Conservation (phyloP, 371 early-diverging fungal genomes). For the Apophysomyces trapeziformis region DNA sequence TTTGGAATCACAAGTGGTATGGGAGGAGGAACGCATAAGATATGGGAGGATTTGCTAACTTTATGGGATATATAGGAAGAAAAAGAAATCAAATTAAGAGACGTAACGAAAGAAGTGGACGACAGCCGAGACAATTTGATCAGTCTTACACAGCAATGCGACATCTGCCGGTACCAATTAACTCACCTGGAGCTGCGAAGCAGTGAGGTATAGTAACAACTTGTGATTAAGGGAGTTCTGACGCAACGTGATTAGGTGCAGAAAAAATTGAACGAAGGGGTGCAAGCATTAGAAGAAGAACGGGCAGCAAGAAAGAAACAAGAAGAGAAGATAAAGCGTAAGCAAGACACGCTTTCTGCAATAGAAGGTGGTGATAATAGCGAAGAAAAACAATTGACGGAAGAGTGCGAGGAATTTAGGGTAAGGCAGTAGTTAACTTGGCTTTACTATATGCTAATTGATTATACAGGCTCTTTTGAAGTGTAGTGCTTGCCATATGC, state of each 20-base stretch:
- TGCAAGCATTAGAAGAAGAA: conserved; percentile 62
- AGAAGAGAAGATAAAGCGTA: conserved; percentile 60
- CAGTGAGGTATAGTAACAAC: conserved; percentile 23
- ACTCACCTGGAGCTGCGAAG: conserved; percentile 23
- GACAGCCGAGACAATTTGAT: conserved; percentile 48
- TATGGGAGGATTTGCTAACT: background rate
- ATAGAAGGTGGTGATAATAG: conserved; percentile 32
- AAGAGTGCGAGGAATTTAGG: conserved; percentile 46
- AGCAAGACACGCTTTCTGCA: conserved; percentile 37
- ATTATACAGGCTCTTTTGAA: conserved; percentile 76
- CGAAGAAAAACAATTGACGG: conserved; percentile 36
- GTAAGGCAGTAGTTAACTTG: conserved; percentile 24
- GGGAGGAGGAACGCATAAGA: background rate
- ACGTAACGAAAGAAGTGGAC: conserved; percentile 52
- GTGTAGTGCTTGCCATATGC: conserved; percentile 83
- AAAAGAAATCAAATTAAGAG: conserved; percentile 52
- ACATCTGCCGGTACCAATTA: conserved; percentile 22
- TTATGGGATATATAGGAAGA: conserved; percentile 12
- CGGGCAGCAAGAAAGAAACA: conserved; percentile 53
- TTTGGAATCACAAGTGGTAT: conserved; percentile 38
- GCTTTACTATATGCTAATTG: conserved; percentile 9
- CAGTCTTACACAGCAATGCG: conserved; percentile 47
- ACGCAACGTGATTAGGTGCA: conserved; percentile 38
- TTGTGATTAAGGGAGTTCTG: conserved; percentile 18
- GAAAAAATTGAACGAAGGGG: conserved; percentile 60